Conservation (phyloP, 352 stramenopile species). For the Pythium guiyangense region DNA sequence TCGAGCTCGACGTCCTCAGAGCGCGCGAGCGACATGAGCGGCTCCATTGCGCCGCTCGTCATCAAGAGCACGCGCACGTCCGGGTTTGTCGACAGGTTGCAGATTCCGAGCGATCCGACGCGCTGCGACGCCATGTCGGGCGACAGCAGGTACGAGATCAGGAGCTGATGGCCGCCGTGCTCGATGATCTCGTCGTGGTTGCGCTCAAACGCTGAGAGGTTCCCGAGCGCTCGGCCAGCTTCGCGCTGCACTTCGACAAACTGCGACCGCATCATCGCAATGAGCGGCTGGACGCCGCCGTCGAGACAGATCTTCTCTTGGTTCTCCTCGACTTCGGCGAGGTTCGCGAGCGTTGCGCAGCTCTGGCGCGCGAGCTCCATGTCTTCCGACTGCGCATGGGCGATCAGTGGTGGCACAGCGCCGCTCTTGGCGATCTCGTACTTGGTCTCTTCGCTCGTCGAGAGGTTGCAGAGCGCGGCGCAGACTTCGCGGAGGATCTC, state of each 20-base stretch:
- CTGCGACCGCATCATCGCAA: conserved; percentile 93
- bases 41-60: conserved; percentile 92
- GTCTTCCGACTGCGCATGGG: conserved; percentile 91
- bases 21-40: conserved; percentile 91
- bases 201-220: conserved; percentile 86
- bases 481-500: conserved; percentile 94
- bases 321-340: conserved; percentile 94
- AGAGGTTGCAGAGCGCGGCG: conserved; percentile 94
- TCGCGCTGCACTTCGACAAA: conserved; percentile 94
- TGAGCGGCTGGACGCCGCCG: conserved; percentile 88
- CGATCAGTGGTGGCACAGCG: conserved; percentile 87
- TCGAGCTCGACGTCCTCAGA: conserved; percentile 95
- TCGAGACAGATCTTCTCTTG: conserved; percentile 93
- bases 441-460: conserved; percentile 95
- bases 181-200: conserved; percentile 92
- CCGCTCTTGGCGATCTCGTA: conserved; percentile 96
- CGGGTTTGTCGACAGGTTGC: conserved; percentile 93
- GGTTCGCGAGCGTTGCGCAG: conserved; percentile 93
- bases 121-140: conserved; percentile 93
- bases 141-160: conserved; percentile 95
- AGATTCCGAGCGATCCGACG: conserved; percentile 92
- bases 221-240: conserved; percentile 89
- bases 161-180: conserved; percentile 89
- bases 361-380: conserved; percentile 88
- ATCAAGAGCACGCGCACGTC: conserved; percentile 90